Conservation (phyloP, 495 filamentous ascomycete species). For the Lasiosphaeriaceae sp. region DNA sequence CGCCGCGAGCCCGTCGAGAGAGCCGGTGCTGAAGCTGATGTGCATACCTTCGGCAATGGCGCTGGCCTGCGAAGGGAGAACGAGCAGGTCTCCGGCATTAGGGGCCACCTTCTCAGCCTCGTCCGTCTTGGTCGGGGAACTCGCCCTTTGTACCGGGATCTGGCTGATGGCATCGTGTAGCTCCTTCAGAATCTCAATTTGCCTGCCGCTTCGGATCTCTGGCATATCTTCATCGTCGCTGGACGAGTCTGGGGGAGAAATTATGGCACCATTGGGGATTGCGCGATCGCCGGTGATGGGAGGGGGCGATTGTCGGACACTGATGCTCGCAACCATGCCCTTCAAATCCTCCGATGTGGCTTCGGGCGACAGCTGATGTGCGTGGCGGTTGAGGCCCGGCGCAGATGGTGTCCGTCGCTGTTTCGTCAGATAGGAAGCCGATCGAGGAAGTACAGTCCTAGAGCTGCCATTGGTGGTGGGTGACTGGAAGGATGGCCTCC, state of each 20-base stretch:
- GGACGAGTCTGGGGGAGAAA: constrained; percentile 83
- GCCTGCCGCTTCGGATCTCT: constrained; percentile 44
- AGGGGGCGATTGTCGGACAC: constrained; percentile 74
- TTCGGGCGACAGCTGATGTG: constrained; percentile 38
- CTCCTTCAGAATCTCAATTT: constrained; percentile 65
- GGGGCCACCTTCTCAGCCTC: constrained; percentile 12
- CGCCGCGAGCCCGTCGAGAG: constrained; percentile 31
- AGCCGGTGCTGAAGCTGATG: constrained; percentile 31
- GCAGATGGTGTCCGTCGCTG: constrained; percentile 48
- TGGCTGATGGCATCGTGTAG: constrained; percentile 78
- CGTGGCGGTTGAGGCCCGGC: constrained; percentile 25
- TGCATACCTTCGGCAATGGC: constrained; percentile 33
- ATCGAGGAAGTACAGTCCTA: constrained; percentile 62
- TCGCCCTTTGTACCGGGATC: constrained; percentile 63
- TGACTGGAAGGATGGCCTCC: constrained; percentile 50
- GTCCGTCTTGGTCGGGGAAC: constrained; percentile 52
- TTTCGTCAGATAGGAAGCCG: constrained; percentile 68
- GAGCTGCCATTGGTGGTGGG: constrained; percentile 33
- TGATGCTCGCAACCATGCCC: constrained; percentile 42
- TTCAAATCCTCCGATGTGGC: constrained; percentile 49
- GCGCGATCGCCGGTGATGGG: constrained; percentile 61
- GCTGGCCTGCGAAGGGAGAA: constrained; percentile 31
- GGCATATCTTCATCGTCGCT: constrained; percentile 76
- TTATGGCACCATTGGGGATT: constrained; percentile 75
- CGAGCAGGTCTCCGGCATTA: constrained; percentile 29